Conservation (phyloP, 441 rosid species). For the Brassica hybrid region DNA sequence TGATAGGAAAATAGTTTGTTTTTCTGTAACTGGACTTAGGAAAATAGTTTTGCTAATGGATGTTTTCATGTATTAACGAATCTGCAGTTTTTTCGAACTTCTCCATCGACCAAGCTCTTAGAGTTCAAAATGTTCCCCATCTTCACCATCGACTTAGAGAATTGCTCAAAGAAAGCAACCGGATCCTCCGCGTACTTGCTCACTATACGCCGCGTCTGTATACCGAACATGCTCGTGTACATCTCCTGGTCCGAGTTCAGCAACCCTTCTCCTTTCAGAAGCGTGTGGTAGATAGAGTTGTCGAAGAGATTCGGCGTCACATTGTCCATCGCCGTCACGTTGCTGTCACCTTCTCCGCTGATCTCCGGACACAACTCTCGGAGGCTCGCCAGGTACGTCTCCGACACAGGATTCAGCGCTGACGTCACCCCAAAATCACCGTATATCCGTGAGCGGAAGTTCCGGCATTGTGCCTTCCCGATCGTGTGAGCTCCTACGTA, state of each 20-base stretch:
- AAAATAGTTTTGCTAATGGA: neutral
- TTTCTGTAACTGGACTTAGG: neutral
- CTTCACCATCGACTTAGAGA: slow-evolving; percentile 71
- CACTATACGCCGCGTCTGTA: slow-evolving; percentile 56
- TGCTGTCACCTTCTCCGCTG: slow-evolving; percentile 57
- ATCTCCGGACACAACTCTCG: slow-evolving; percentile 50
- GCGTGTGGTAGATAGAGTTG: slow-evolving; percentile 56
- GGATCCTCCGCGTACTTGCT: slow-evolving; percentile 55
- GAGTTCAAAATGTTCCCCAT: slow-evolving; percentile 64
- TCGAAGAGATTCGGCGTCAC: slow-evolving; percentile 63
- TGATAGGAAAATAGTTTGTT: neutral
- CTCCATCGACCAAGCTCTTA: slow-evolving; percentile 61
- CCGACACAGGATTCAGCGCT: slow-evolving; percentile 39
- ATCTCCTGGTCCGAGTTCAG: slow-evolving; percentile 70
- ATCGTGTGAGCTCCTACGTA: slow-evolving; percentile 71
- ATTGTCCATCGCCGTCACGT: slow-evolving; percentile 58
- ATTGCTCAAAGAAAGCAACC: slow-evolving; percentile 63
- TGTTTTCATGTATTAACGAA: slow-evolving; percentile 56
- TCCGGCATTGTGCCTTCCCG: slow-evolving; percentile 69
- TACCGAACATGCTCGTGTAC: slow-evolving; percentile 60
- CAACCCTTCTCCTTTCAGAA: slow-evolving; percentile 63
- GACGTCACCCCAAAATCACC: slow-evolving; percentile 55
- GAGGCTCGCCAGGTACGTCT: slow-evolving; percentile 46
- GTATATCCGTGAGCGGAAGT: slow-evolving; percentile 55
- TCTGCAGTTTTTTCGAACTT: slow-evolving; percentile 67